Base-by-base conservation (phyloP, 1,284 basidiomycete genomes). In the Ustilago nuda region DNA sequence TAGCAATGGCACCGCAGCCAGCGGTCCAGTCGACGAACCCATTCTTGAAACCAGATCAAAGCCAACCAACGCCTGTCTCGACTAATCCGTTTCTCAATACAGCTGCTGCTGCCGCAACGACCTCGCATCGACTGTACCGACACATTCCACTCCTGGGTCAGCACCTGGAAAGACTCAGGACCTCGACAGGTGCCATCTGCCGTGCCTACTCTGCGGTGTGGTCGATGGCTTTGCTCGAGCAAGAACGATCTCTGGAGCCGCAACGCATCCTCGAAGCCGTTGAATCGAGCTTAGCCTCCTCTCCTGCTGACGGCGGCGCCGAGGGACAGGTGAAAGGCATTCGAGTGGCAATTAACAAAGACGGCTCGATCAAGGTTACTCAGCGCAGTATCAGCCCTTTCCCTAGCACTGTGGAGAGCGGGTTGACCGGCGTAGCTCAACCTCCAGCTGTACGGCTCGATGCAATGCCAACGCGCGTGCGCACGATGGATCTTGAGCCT, bases 401-500 rank as follows among this genome's bases (percentile, higher is more conserved):
- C 54, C 74, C 74, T 0, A 66, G 56, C 60, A 60, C 59, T 3
- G 19, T 69, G 17, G 23, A 56, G 11, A 39, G 59, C 8, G 72
- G 46, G 19, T 7, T 33, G 13, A 33, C 5, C 4, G 19, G 45
- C 3, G 48, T 12, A 50, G 61, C 61, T 11, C 51, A 43, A 9
- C 37, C 58, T 13, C 75, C 75, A 11, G 60, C 58, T 19, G 75
- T 73, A 43, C 66, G 75, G 4, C 32, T 72, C 32, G 75, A 77
- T 36, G 41, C 39, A 15, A 48, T 45, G 55, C 70, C 75, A 12
- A 77, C 75, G 35, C 52, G 70, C 12, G 70, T 77, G 23, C 52
- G 75, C 0, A 72, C 63, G 30, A 51, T 73, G 66, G 70, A 73
- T 15, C 51, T 77, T 60, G 75, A 77, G 46, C 75, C 75, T 36